phyloP scores from a whole-genome alignment of 2,329 filamentous ascomycete species.

The Venturia carpophila region DNA sequence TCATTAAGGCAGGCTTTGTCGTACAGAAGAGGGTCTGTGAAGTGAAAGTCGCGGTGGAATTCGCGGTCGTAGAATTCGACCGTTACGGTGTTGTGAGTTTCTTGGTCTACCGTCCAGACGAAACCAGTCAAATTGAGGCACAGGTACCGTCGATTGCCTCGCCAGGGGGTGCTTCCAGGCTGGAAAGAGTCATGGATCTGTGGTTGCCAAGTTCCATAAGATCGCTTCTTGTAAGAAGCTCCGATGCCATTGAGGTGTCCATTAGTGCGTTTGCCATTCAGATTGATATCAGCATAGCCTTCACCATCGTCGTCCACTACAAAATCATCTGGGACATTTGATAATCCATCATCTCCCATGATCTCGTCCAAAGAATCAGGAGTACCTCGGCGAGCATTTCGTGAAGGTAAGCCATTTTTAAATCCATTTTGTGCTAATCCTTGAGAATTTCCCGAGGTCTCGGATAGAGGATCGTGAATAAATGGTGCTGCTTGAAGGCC shows the following conservation, averaged over 20 bases:
- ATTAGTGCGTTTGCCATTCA: conserved; percentile 54
- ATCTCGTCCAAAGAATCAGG: conserved; percentile 76
- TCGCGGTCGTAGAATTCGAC: conserved; percentile 97
- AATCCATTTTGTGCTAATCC: conserved; percentile 48
- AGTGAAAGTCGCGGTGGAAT: conserved; percentile 88
- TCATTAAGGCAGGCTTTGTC: conserved; percentile 90
- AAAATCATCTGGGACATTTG: conserved; percentile 62
- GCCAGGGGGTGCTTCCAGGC: conserved; percentile 90
- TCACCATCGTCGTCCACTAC: conserved; percentile 93
- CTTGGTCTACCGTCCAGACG: conserved; percentile 95
- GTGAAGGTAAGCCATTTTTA: conserved; percentile 44
- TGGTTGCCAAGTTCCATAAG: conserved; percentile 44
- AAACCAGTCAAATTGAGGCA: conserved; percentile 90
- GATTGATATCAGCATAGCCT: conserved; percentile 63
- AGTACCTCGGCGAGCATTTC: conserved; percentile 50
- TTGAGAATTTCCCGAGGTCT: conserved; percentile 59
- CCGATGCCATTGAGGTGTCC: conserved; percentile 38
- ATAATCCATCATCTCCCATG: conserved; percentile 53
- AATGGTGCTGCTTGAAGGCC: conserved; percentile 70
- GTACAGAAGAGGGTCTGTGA: conserved; percentile 91
- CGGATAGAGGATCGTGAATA: conserved; percentile 68
- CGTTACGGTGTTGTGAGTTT: conserved; percentile 79
- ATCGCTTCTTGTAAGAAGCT: conserved; percentile 10
- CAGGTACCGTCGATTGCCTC: conserved; percentile 85
- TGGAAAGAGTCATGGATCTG: conserved; percentile 80